Evolutionary conservation across 441 rosid genomes (phyloP).

Genomic region (Daphne laureola): DNA sequence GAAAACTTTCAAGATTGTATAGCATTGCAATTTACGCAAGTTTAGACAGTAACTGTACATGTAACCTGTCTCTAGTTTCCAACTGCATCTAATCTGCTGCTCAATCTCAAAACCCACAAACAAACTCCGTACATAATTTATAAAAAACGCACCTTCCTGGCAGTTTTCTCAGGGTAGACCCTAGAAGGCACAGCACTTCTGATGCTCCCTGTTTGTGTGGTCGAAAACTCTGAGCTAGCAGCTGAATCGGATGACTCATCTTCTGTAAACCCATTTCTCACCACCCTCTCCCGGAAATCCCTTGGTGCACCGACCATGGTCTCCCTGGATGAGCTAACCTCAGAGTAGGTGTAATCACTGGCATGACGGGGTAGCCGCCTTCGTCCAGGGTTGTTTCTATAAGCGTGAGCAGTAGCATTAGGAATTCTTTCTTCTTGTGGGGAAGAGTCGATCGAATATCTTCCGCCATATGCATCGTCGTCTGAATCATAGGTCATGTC

Average conservation of each 20-base stretch:
- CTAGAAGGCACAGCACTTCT: constrained; percentile 39
- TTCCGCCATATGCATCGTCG: constrained; percentile 43
- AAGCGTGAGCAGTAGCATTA: constrained; percentile 24
- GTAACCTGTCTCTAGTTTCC: too few relatives aligned
- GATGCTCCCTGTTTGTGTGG: constrained; percentile 47
- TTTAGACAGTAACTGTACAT: too few relatives aligned
- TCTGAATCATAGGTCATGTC: constrained; percentile 60
- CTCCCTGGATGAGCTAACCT: constrained; percentile 88
- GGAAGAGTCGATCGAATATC: constrained; percentile 76
- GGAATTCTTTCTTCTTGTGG: constrained; percentile 53
- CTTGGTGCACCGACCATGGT: constrained; percentile 45
- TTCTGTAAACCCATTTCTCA: constrained; percentile 32
- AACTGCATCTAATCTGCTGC: too few relatives aligned
- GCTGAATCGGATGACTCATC: constrained; percentile 81
- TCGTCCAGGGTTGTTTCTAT: constrained; percentile 23
- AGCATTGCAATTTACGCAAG: too few relatives aligned
- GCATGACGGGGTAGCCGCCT: constrained; percentile 35
- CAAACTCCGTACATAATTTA: constrained; percentile 2
- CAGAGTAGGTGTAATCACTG: constrained; percentile 57
- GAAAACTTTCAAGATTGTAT: too few relatives aligned
- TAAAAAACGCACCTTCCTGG: constrained; percentile 41
- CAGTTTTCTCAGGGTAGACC: constrained; percentile 22
- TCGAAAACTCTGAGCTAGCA: constrained; percentile 78
- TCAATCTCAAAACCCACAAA: constrained; percentile 2
- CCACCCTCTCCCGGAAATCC: constrained; percentile 27